Base-by-base conservation (phyloP, 2,329 filamentous ascomycete genomes). In the Dissoconium aciculare region DNA sequence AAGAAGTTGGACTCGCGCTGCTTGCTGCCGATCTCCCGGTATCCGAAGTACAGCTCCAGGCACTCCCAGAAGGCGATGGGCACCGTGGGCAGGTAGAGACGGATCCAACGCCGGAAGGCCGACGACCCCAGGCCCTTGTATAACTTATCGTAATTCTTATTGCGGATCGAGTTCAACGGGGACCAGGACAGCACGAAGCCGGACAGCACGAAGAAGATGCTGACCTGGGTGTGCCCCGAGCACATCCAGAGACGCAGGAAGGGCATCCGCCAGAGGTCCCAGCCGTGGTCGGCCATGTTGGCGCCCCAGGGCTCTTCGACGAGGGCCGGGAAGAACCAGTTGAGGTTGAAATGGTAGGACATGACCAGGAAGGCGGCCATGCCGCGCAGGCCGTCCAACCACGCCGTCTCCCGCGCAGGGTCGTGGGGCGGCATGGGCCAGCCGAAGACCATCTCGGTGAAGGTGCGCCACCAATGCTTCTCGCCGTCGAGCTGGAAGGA, bases 301-400 rank as follows among this genome's bases (percentile, higher is more conserved):
- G 27, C 25, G 10, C 38, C 38, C 13, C 21, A 38, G 6, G 31
- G 36, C 5, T 33, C 34, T 25, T 36, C 35, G 9, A 33, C 26
- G 10, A 17, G 15, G 25, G 15, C 24, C 9, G n/a, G 11, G 15
- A 21, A 33, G 12, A 33, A 32, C 9, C 29, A 26, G 10, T 29
- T 32, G 15, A 39, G 33, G 19, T 33, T 32, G 30, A 37, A 39
- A 26, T 43, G 39, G 13, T 36, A 36, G 16, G 34, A 37, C 29
- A 41, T 35, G 26, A 41, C 37, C 10, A 39, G 27, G 27, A 41
- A 41, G 4, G 39, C 39, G 1, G 37, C 39, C 5, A 43, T 23
- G 12, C 41, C 41, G 11, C 39, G 37, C 11, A 43, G 37, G 10
- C 39, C 39, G 24, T 43, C 39, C 15, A 41, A 39, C 37, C 37